Evolutionary conservation across 371 early-diverging fungal genomes (phyloP).

Genomic region (Mortierella sp.): DNA sequence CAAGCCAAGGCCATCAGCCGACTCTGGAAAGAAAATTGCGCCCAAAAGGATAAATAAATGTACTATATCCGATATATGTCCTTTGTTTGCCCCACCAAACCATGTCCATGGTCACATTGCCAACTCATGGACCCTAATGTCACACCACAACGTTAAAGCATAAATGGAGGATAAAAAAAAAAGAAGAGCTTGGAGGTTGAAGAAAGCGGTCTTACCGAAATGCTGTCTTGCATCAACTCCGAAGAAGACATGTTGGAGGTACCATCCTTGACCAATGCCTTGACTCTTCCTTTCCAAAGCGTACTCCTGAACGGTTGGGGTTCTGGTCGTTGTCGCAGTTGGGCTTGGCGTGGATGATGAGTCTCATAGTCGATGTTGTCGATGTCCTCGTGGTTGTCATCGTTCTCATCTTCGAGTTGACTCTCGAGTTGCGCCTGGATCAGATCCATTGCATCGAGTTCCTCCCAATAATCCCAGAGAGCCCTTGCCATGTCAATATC

Average conservation of each 20-base stretch:
- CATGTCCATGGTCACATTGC: slow-evolving; percentile 5
- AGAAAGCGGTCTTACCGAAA: slow-evolving; percentile 17
- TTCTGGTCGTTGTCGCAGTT: neutral
- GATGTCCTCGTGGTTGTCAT: neutral
- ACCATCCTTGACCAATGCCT: neutral
- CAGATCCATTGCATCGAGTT: slow-evolving; percentile 11
- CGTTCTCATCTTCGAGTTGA: slow-evolving; percentile 2
- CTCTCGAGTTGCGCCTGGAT: slow-evolving; percentile 21
- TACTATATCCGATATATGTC: neutral
- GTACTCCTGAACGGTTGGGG: neutral
- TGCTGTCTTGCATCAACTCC: slow-evolving; percentile 1
- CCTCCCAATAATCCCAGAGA: slow-evolving; percentile 33
- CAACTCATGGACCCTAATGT: neutral
- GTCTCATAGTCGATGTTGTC: slow-evolving; percentile 2
- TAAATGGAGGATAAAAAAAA: neutral
- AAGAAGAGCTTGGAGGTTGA: neutral
- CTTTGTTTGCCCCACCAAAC: neutral
- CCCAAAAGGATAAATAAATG: neutral
- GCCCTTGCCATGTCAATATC: slow-evolving; percentile 22
- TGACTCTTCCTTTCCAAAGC: slow-evolving; percentile 18
- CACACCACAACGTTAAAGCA: neutral
- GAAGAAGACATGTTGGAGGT: neutral
- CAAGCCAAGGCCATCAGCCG: neutral
- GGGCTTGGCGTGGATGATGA: neutral
- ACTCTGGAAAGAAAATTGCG: neutral